Conservation (phyloP, 2,329 filamentous ascomycete genomes). For the Purpureocillium takamizusanense region DNA sequence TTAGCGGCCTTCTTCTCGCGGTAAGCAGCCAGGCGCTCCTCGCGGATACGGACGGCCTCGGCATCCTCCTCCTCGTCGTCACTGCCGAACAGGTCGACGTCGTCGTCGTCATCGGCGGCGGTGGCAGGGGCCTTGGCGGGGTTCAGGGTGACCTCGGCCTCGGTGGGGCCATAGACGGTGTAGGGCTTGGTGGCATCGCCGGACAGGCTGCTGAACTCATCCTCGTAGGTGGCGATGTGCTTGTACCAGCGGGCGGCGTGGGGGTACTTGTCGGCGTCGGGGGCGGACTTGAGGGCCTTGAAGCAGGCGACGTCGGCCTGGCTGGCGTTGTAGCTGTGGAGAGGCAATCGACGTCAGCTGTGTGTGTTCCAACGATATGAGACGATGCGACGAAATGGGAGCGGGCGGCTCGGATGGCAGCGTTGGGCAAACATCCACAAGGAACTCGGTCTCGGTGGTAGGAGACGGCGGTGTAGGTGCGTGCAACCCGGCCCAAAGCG, state of each 20-base stretch:
- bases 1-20: conserved; percentile 94
- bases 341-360: conserved; percentile 2
- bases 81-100: conserved; percentile 87
- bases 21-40: conserved; percentile 89
- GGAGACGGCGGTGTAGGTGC: not conserved
- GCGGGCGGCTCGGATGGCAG: too few relatives aligned
- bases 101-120: conserved; percentile 60
- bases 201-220: conserved; percentile 82
- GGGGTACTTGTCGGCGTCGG: conserved; percentile 80
- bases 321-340: conserved; percentile 51
- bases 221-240: conserved; percentile 89
- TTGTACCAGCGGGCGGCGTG: conserved; percentile 97
- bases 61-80: conserved; percentile 92
- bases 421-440: too few relatives aligned
- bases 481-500: not conserved
- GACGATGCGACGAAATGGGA: not conserved
- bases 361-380: not conserved
- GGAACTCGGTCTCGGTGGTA: too few relatives aligned
- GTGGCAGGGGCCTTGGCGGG: conserved; percentile 76
- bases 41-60: conserved; percentile 74
- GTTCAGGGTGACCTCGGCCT: conserved; percentile 68
- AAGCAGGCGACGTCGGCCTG: conserved; percentile 95
- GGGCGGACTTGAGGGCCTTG: conserved; percentile 74
- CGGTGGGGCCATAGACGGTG: conserved; percentile 86
- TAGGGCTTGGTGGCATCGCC: conserved; percentile 85